Percentiles rank a stretch among this genome's conserved stretches.
Conservation (phyloP, 192 early-diverging fungal species). For the Entomortierella parvispora region DNA sequence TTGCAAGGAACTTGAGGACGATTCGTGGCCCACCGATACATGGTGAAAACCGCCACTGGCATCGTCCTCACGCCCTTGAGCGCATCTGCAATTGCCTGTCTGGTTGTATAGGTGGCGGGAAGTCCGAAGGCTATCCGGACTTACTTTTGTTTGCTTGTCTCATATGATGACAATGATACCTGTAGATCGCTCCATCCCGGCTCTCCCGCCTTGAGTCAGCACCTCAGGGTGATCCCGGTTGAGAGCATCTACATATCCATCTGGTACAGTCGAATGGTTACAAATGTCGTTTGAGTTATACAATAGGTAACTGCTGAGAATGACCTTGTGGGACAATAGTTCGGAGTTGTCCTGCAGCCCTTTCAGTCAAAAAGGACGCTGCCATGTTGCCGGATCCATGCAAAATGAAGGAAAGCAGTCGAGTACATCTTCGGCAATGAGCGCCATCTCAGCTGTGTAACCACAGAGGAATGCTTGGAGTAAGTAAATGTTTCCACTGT, state of each 20-base stretch:
- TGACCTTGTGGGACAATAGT: background rate
- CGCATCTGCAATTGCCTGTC: conserved; percentile 12
- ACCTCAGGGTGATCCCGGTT: conserved; percentile 27
- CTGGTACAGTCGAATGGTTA: conserved; percentile 24
- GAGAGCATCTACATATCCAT: conserved; percentile 33
- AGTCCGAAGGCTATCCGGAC: conserved; percentile 21
- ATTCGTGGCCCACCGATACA: conserved; percentile 11
- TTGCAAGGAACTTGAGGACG: too few species aligned
- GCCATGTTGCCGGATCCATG: conserved; percentile 22
- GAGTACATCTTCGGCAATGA: conserved; percentile 10
- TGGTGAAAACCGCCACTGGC: conserved; percentile 21
- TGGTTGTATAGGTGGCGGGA: conserved; percentile 23
- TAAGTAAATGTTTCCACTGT: conserved; percentile 18
- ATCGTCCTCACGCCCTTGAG: conserved; percentile 12
- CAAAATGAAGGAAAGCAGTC: too few species aligned
- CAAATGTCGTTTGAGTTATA: background rate
- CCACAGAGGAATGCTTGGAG: conserved; percentile 6
- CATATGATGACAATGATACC: conserved; percentile 23
- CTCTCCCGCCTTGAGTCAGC: conserved; percentile 18
- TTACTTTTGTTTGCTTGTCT: conserved; percentile 16
- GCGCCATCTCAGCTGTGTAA: conserved; percentile 11
- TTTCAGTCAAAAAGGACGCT: conserved; percentile 24
- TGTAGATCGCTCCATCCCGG: conserved; percentile 23
- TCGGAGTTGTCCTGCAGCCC: conserved; percentile 17
- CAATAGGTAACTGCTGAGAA: background rate